Evolutionary conservation across 2,329 filamentous ascomycete species (phyloP).

Genomic region (Ophiostoma novo-ulmi): DNA sequence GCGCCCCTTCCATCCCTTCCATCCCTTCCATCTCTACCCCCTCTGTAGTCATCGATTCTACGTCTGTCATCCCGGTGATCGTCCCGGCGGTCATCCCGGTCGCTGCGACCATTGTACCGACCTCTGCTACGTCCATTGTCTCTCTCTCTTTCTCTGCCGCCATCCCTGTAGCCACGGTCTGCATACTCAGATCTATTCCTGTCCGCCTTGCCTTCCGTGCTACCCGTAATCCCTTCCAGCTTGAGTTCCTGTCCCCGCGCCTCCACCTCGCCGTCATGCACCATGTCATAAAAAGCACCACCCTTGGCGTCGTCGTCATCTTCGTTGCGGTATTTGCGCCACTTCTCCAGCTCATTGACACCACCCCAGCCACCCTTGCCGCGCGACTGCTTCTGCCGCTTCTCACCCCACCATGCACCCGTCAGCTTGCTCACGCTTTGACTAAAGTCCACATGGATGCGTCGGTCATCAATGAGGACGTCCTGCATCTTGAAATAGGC

Average conservation of each 20-base stretch:
- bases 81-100: conserved; percentile 5
- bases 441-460: conserved; percentile 97
- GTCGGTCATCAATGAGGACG: conserved; percentile 91
- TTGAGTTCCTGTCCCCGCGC: conserved; percentile 31
- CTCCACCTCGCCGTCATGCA: conserved; percentile 66
- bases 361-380: conserved; percentile 77
- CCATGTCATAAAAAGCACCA: conserved; percentile 61
- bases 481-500: conserved; percentile 99
- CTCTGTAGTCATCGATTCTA: conserved; percentile 1
- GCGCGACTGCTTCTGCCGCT: conserved; percentile 39
- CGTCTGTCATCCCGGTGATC: not conserved
- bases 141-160: conserved; percentile 32
- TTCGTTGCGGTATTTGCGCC: conserved; percentile 78
- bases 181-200: not conserved
- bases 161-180: conserved; percentile 21
- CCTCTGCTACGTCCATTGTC: conserved; percentile 25
- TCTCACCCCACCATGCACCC: conserved; percentile 77
- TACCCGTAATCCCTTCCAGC: not conserved
- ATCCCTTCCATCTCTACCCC: not conserved
- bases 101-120: conserved; percentile 23
- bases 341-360: conserved; percentile 80
- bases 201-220: not conserved
- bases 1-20: not conserved
- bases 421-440: conserved; percentile 87
- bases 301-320: conserved; percentile 41